Evolutionary conservation across 1,139 yeast species (phyloP), one percentile per base, ranked within the genome.

Genomic region (Hyphopichia wangnamkhiaoensis): DNA sequence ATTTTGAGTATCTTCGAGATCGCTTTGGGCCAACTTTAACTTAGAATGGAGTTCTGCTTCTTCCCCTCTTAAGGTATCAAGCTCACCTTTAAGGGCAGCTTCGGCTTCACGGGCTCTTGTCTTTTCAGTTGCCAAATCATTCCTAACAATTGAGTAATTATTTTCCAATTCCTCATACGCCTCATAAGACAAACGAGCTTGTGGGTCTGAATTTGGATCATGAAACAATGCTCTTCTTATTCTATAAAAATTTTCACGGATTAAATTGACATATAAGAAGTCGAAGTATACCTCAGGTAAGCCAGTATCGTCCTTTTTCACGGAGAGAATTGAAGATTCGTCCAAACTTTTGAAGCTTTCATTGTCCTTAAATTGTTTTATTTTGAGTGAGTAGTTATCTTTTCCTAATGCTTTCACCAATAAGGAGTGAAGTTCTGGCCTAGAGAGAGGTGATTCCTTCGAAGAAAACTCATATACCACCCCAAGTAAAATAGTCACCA

Each of bases 221-320:
- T 82, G 85, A 37, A 81, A 82, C 31, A 93, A 65, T 0, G 96
- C 83, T 37, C 82, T 75, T 44, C 76, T 78, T 27, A 93, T 79
- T 39, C 96, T 71, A 14, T 77, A 65, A 47, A 76, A 80, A 52
- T 88, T 86, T 7, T 84, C 94, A 48, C 81, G 84, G 37, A 93
- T 64, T 40, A 89, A 63, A 4, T 68, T 68, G 3, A 88, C 82
- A 54, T 88, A 89, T 3, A 72, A 64, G 0, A 76, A 55, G 46
- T 83, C 85, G 53, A 93, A 84, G 50, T 76, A 89, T 1, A 91
- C 88, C 41, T 81, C 79, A 0, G 98, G 98, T 29, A 91, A 70
- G 1, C 98, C 98, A 1, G 95, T 82, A 3, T 80, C 83, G 55
- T 89, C 95, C 45, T 78, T 76, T 10, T 45, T 47, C 35, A 58